phyloP scores from a whole-genome alignment of 768 basidiomycete species.

The Naematelia encephala region DNA sequence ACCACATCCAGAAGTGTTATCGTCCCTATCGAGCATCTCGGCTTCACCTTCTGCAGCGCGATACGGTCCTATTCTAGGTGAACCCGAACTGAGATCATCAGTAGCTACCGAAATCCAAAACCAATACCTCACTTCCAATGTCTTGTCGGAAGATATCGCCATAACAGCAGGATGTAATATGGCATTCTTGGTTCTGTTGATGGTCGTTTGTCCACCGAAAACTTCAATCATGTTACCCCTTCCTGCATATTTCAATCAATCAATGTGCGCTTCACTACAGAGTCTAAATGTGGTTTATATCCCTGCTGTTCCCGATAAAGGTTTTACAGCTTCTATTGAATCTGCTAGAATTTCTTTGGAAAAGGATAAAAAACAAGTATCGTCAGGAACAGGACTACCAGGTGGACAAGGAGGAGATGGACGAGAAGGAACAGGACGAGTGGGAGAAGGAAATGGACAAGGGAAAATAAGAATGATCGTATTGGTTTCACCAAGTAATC shows the following conservation, averaged over 20 bases:
- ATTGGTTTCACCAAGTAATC: conserved; percentile 56
- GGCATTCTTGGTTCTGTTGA: conserved; percentile 63
- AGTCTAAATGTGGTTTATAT: conserved; percentile 62
- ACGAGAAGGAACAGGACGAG: not conserved
- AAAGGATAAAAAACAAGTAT: not conserved
- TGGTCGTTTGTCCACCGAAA: conserved; percentile 66
- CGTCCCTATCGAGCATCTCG: conserved; percentile 56
- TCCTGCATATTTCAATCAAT: conserved; percentile 58
- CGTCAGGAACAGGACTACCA: conserved; percentile 52
- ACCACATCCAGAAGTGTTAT: conserved; percentile 59
- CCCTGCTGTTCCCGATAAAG: conserved; percentile 55
- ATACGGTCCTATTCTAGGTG: conserved; percentile 64
- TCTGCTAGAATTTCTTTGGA: conserved; percentile 39
- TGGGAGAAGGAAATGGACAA: not conserved
- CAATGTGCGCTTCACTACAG: conserved; percentile 66
- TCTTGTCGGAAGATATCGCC: conserved; percentile 61
- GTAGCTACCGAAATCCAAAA: conserved; percentile 63
- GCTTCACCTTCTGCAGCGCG: conserved; percentile 54
- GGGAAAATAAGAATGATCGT: conserved; percentile 63
- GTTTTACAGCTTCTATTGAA: conserved; percentile 62
- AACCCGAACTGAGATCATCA: conserved; percentile 56
- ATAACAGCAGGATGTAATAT: conserved; percentile 71
- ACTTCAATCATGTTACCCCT: conserved; percentile 66
- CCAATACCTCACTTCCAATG: conserved; percentile 56
- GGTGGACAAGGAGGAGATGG: conserved; percentile 27